A percentile compares a stretch with the other conserved stretches of the same genome.
phyloP scores from a whole-genome alignment of 148 eudicot genomes.

The Suaeda aralocaspica region DNA sequence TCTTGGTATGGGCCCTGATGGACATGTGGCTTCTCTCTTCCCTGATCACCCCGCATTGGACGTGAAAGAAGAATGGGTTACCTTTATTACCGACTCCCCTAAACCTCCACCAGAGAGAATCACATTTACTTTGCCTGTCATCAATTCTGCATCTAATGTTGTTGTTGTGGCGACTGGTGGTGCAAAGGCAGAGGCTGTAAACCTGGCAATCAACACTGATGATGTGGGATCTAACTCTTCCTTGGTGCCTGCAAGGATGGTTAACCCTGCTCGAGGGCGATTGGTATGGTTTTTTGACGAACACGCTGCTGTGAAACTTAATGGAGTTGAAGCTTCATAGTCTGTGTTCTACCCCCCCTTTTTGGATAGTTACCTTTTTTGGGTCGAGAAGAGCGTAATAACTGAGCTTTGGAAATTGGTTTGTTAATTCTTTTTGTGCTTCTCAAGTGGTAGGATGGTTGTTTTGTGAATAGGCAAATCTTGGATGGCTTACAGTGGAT shows the following conservation, averaged over 20 bases:
- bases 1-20: slow-evolving; percentile 87
- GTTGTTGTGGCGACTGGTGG: slow-evolving; percentile 63
- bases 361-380: slow-evolving; percentile 10
- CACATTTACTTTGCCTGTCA: slow-evolving; percentile 84
- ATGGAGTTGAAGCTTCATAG: slow-evolving; percentile 29
- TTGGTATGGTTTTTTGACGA: slow-evolving; percentile 66
- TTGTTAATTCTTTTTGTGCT: slow-evolving; percentile 12
- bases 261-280: slow-evolving; percentile 54
- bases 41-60: slow-evolving; percentile 61
- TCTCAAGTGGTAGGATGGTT: slow-evolving; percentile 4
- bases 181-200: slow-evolving; percentile 58
- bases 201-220: slow-evolving; percentile 35
- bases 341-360: neutral
- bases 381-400: slow-evolving; percentile 13
- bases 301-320: slow-evolving; percentile 50
- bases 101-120: slow-evolving; percentile 84
- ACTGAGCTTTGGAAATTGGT: slow-evolving; percentile 6
- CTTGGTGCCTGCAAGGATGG: slow-evolving; percentile 62
- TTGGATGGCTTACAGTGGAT: neutral
- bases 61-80: slow-evolving; percentile 68
- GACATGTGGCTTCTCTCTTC: slow-evolving; percentile 89
- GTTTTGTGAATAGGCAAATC: slow-evolving; percentile 20
- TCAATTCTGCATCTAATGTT: slow-evolving; percentile 79
- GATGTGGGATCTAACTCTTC: slow-evolving; percentile 35
- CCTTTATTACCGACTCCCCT: slow-evolving; percentile 78